A percentile compares a stretch with the other conserved stretches of the same genome.
Evolutionary conservation across 1,284 basidiomycete species (phyloP).

Genomic region (Leccinum proliferum): DNA sequence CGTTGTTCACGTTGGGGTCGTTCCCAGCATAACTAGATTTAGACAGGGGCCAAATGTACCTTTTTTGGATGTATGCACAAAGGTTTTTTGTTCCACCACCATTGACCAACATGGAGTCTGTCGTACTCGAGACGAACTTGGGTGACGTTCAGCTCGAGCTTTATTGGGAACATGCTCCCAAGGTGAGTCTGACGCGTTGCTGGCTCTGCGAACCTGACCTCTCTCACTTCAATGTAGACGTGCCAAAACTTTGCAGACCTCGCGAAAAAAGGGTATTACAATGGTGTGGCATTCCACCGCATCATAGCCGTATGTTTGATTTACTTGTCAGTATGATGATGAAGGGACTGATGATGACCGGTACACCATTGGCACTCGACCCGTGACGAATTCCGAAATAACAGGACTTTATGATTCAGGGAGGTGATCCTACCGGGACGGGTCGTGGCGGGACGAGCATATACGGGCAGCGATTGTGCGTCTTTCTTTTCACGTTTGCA

Average conservation of each 20-base stretch:
- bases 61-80: not conserved
- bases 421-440: conserved; percentile 93
- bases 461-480: conserved; percentile 86
- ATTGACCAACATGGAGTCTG: conserved; percentile 37
- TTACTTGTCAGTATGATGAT: no score
- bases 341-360: not conserved
- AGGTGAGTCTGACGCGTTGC: conserved; percentile 40
- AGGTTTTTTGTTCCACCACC: not conserved
- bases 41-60: not conserved
- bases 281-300: conserved; percentile 82
- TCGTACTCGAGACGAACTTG: conserved; percentile 81
- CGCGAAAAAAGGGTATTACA: conserved; percentile 81
- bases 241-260: conserved; percentile 92
- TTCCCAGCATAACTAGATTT: conserved; percentile 43
- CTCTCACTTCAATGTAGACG: conserved; percentile 47
- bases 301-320: conserved; percentile 65
- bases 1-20: conserved; percentile 66
- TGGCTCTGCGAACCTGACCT: not conserved
- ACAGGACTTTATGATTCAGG: conserved; percentile 92
- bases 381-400: no score
- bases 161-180: conserved; percentile 88
- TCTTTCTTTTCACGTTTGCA: conserved; percentile 9
- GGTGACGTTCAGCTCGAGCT: conserved; percentile 88
- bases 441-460: conserved; percentile 91
- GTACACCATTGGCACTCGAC: no score